Base-by-base conservation (phyloP, 495 filamentous ascomycete species). In the Cercophora newfieldiana region DNA sequence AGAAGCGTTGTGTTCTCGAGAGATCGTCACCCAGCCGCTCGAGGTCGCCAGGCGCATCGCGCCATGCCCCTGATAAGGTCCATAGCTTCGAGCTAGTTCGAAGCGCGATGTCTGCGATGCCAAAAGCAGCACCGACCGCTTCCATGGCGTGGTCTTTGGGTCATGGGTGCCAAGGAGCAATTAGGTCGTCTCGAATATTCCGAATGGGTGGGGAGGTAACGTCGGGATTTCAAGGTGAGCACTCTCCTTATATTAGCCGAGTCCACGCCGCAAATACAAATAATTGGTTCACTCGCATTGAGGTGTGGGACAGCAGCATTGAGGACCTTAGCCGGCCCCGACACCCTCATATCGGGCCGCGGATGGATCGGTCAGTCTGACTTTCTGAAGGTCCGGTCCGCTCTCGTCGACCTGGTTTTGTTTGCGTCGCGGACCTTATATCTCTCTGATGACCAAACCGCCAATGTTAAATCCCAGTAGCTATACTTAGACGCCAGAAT, bases 1-100 rank as follows among this genome's bases (percentile, higher is more conserved):
- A 63, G 60, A 63, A 63, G 47, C 48, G 60, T 48, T 63, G 60
- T 1, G 60, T 63, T 19, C 60, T 48, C 28, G 26, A 24, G 14
- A 63, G 47, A 10, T 63, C 60, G 28, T 63, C 47, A 10, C 25
- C 48, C 60, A 63, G 48, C 26, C 25, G 48, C n/a, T 63, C 47
- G 2, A 63, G 60, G 16, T 63, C 60, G 0, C 19, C 60, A 3
- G 60, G 60, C 8, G 60, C 60, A 28, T 63, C 60, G 28, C 60
- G 47, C 60, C 60, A 63, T 7, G 60, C 60, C 16, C 28, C 29
- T 19, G 60, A 54, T 8, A 63, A 12, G 18, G 26, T 24, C 60
- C 60, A 63, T 19, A 63, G 48, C 60, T 63, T 63, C 16, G 60
- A 63, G 25, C 26, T 54, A 21, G 48, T 54, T 7, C 48, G 48